Conservation (phyloP, 257 asterid species). For the Solanum phureja region DNA sequence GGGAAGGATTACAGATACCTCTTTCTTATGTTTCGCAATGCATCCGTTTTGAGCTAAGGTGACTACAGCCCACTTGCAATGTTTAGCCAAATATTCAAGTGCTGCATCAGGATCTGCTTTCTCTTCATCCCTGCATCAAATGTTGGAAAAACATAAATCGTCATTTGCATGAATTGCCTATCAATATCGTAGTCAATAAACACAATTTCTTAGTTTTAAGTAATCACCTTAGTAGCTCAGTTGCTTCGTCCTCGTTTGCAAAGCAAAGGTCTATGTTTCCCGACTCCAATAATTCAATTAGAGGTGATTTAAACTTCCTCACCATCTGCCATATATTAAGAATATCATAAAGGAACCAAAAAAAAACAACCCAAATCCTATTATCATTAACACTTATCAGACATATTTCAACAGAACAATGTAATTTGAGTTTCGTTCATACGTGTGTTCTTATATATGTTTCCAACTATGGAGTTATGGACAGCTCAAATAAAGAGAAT, state of each 20-base stretch:
- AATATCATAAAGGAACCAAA: not conserved
- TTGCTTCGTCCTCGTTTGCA: constrained; percentile 97
- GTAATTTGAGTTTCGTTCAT: not conserved
- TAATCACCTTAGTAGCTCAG: constrained; percentile 64
- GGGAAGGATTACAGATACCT: constrained; percentile 27
- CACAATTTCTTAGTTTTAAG: not conserved
- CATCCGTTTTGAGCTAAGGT: constrained; percentile 85
- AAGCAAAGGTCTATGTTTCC: constrained; percentile 89
- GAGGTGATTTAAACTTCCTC: constrained; percentile 63
- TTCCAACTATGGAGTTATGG: not conserved
- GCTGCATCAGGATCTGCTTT: constrained; percentile 53
- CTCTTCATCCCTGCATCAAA: constrained; percentile 39
- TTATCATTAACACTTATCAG: not conserved
- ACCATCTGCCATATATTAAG: constrained; percentile 58
- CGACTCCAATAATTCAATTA: constrained; percentile 65
- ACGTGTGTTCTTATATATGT: not conserved
- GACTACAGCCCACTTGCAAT: constrained; percentile 93
- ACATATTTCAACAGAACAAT: not conserved
- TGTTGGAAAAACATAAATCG: not conserved
- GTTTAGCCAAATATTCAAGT: constrained; percentile 58
- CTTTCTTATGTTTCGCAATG: constrained; percentile 76
- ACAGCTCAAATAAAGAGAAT: not conserved
- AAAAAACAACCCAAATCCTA: no score
- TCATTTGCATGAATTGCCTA: not conserved
- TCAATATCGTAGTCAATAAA: not conserved